Percentiles rank a stretch among this genome's conserved stretches.
phyloP scores from a whole-genome alignment of 768 basidiomycete species.

The Psilocybe subaeruginosa region DNA sequence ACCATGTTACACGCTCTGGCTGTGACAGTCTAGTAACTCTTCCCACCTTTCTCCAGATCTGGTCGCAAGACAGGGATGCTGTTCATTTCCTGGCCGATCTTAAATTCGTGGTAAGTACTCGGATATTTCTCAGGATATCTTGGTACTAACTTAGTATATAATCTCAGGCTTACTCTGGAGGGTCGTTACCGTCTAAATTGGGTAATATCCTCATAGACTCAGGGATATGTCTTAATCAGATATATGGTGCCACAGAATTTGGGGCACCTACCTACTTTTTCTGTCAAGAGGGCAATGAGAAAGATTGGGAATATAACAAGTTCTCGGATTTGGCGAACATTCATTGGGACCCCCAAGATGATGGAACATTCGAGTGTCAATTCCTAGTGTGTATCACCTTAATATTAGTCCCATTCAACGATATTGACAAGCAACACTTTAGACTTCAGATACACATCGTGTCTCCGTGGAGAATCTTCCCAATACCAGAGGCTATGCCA shows the following conservation, averaged over 20 bases:
- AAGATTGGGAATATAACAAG: constrained; percentile 34
- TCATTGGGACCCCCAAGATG: constrained; percentile 39
- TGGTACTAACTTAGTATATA: neutral
- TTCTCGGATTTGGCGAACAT: constrained; percentile 28
- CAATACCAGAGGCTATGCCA: constrained; percentile 42
- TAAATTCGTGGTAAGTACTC: constrained; percentile 21
- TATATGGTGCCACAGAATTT: constrained; percentile 44
- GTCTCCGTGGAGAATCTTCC: constrained; percentile 37
- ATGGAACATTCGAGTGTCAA: constrained; percentile 41
- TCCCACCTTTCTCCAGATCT: constrained; percentile 42
- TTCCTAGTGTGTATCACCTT: constrained; percentile 30
- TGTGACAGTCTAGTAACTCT: constrained; percentile 36
- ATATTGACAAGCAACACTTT: too few relatives aligned
- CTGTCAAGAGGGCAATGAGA: constrained; percentile 18
- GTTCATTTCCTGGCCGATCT: constrained; percentile 26
- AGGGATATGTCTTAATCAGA: constrained; percentile 32
- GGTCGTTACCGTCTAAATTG: constrained; percentile 34
- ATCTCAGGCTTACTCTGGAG: constrained; percentile 36
- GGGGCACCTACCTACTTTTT: constrained; percentile 21
- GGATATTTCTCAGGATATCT: neutral
- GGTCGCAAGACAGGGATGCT: constrained; percentile 30
- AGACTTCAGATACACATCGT: constrained; percentile 35
- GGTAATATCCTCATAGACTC: constrained; percentile 34
- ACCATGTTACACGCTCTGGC: constrained; percentile 28
- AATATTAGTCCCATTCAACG: too few relatives aligned